Evolutionary conservation across 495 filamentous ascomycete species (phyloP).

Genomic region (Trichocladium antarcticum): DNA sequence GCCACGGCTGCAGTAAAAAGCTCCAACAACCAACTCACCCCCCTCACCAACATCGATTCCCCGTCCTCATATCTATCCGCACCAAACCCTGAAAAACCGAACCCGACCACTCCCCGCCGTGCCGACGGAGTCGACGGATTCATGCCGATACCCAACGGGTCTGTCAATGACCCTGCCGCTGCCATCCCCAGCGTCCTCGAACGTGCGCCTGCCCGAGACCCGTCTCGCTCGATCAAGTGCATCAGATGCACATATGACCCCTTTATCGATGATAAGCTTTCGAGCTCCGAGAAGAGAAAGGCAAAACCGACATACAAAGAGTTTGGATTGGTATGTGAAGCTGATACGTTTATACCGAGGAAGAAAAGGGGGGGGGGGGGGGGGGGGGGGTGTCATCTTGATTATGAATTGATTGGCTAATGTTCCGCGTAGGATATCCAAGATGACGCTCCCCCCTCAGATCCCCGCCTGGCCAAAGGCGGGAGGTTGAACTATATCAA

Average conservation of each 20-base stretch:
- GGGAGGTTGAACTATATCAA: constrained; percentile 47
- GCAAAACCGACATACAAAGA: constrained; percentile 58
- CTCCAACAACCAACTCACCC: constrained; percentile 52
- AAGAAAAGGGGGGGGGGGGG: too few species aligned
- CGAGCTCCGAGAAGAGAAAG: constrained; percentile 53
- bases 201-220: constrained; percentile 51
- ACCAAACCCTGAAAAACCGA: constrained; percentile 26
- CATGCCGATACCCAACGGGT: constrained; percentile 16
- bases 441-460: constrained; percentile 55
- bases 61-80: constrained; percentile 49
- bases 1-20: constrained; percentile 39
- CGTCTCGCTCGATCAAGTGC: constrained; percentile 52
- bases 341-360: constrained; percentile 27
- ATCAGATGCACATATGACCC: constrained; percentile 66
- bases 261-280: constrained; percentile 39
- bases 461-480: constrained; percentile 63
- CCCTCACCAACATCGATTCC: constrained; percentile 64
- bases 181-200: constrained; percentile 34
- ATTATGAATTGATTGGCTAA: constrained; percentile 41
- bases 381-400: constrained; percentile 49
- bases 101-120: constrained; percentile 26
- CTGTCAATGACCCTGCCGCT: constrained; percentile 37
- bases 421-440: constrained; percentile 43
- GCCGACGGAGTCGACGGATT: constrained; percentile 20
- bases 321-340: constrained; percentile 55